Conservation (phyloP, 2,329 filamentous ascomycete genomes). For the Pseudogymnoascus sp. region DNA sequence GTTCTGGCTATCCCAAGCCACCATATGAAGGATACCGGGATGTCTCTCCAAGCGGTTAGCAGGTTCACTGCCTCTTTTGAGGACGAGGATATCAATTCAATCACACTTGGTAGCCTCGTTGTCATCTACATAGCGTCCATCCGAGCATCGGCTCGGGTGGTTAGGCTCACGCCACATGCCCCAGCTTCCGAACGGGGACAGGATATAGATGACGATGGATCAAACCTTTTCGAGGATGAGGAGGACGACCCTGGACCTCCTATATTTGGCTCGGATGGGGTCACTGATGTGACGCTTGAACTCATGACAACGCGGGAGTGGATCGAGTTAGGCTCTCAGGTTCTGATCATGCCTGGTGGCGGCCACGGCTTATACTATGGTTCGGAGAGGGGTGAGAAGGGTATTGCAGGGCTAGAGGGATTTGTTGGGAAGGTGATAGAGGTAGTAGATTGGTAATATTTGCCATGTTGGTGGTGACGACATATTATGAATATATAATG, state of each 20-base stretch:
- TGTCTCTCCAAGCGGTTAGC: slow-evolving; percentile 55
- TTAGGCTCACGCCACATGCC: slow-evolving; percentile 36
- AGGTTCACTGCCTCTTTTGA: slow-evolving; percentile 65
- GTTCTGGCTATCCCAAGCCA: slow-evolving; percentile 58
- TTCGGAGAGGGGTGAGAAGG: slow-evolving; percentile 44
- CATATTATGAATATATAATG: slow-evolving; percentile 1
- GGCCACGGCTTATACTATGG: slow-evolving; percentile 50
- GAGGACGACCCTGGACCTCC: slow-evolving; percentile 22
- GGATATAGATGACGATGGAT: slow-evolving; percentile 21
- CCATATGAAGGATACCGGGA: slow-evolving; percentile 46
- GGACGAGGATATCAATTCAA: slow-evolving; percentile 49
- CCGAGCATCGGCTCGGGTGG: slow-evolving; percentile 67
- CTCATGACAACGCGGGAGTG: slow-evolving; percentile 63
- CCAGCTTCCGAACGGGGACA: slow-evolving; percentile 20
- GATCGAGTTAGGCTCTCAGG: slow-evolving; percentile 61
- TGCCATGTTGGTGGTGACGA: not conserved
- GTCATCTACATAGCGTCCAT: slow-evolving; percentile 86
- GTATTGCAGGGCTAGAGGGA: slow-evolving; percentile 55
- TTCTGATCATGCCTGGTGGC: slow-evolving; percentile 64
- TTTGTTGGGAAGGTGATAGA: slow-evolving; percentile 61
- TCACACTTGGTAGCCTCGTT: slow-evolving; percentile 60
- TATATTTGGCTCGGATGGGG: slow-evolving; percentile 32
- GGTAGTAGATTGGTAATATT: slow-evolving; percentile 41
- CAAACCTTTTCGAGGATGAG: slow-evolving; percentile 37
- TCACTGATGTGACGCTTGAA: slow-evolving; percentile 53